Evolutionary conservation across 345 rosid genomes (phyloP).

Genomic region (Pugionium dolabratum): DNA sequence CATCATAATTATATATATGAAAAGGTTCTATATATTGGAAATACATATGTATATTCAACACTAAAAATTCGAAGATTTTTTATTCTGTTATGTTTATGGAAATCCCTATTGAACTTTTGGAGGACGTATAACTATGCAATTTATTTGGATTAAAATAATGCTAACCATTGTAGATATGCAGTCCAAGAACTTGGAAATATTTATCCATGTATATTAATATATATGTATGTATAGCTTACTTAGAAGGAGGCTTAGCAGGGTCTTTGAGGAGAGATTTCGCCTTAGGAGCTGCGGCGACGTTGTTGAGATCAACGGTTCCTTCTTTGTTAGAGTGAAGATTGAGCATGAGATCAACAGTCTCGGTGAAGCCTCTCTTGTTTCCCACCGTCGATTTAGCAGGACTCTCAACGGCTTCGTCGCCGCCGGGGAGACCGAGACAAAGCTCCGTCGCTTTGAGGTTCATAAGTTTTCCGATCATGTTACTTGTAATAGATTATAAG

Average conservation of each 20-base stretch:
- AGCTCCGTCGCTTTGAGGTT: conserved; percentile 73
- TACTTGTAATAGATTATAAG: neutral
- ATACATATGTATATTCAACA: conserved; percentile 3
- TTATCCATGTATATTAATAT: neutral
- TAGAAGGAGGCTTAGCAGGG: conserved; percentile 66
- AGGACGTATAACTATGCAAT: neutral
- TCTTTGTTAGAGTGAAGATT: conserved; percentile 51
- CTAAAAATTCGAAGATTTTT: neutral
- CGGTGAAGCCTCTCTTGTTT: conserved; percentile 73
- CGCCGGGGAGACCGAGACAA: conserved; percentile 75
- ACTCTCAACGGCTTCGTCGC: conserved; percentile 28
- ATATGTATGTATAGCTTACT: conserved; percentile 47
- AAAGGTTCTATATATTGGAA: neutral
- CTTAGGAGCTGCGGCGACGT: conserved; percentile 23
- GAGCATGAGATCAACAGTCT: conserved; percentile 75
- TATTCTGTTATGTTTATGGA: neutral
- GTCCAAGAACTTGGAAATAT: conserved; percentile 4
- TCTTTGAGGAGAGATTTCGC: conserved; percentile 39
- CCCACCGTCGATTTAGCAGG: conserved; percentile 34
- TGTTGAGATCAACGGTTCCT: conserved; percentile 39
- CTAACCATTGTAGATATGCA: neutral
- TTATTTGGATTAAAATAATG: neutral
- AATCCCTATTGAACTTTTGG: neutral
- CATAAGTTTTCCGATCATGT: conserved; percentile 48
- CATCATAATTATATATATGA: conserved; percentile 5